These are phyloP conservation scores for Betula pendula DNA, from an alignment of 306 rosid species.

Conservation along the genomic window DNA sequence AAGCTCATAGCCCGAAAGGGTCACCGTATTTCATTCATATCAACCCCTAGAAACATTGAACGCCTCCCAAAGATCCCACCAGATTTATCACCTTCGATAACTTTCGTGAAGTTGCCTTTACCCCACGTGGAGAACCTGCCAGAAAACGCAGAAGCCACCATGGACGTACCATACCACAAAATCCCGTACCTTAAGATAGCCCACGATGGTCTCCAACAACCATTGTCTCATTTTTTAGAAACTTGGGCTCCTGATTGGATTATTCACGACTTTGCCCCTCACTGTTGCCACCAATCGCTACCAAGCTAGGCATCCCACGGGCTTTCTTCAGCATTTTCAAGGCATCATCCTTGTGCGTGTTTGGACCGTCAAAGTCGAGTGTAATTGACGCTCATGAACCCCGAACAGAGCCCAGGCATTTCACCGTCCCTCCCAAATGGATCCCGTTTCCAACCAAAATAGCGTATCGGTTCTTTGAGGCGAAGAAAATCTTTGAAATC, in stretches of 20 bases:
- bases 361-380: slow-evolving; percentile 3
- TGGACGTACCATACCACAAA: slow-evolving; percentile 40
- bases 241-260: slow-evolving; percentile 50
- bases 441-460: slow-evolving; percentile 24
- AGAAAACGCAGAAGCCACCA: slow-evolving; percentile 44
- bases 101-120: slow-evolving; percentile 41
- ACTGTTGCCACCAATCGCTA: slow-evolving; percentile 20
- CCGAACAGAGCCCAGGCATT: slow-evolving; percentile 16
- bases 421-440: slow-evolving; percentile 27
- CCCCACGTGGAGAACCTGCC: slow-evolving; percentile 40
- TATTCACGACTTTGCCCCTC: slow-evolving; percentile 43
- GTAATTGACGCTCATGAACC: not conserved
- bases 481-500: not conserved
- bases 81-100: slow-evolving; percentile 24
- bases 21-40: slow-evolving; percentile 42
- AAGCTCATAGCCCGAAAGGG: slow-evolving; percentile 60
- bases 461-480: slow-evolving; percentile 10
- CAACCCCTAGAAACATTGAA: slow-evolving; percentile 51
- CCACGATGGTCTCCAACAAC: slow-evolving; percentile 41
- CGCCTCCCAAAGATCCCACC: slow-evolving; percentile 52
- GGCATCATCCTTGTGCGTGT: not conserved
- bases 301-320: slow-evolving; percentile 17
- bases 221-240: slow-evolving; percentile 32
- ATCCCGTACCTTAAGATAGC: slow-evolving; percentile 46
- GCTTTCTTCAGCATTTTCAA: slow-evolving; percentile 44